Evolutionary conservation across 257 asterid genomes (phyloP), one percentile per base, ranked within the genome.

Genomic region (Phtheirospermum japonicum): DNA sequence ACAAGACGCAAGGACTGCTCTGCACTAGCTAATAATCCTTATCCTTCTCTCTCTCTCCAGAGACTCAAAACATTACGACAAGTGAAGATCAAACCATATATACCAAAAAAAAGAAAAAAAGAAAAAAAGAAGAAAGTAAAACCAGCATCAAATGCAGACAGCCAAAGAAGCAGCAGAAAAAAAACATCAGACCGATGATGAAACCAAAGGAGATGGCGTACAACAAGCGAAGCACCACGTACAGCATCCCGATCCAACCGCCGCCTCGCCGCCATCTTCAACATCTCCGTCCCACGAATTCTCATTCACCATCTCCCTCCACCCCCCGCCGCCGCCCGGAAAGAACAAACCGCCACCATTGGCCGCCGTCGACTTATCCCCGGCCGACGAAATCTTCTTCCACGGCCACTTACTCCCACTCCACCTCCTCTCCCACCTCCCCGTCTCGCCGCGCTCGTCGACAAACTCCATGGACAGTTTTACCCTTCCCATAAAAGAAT

Each of bases 341-440:
- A 73, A 67, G 40, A 53, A 6, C 60, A 51, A 23, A 64, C 49
- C 57, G 57, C 59, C 85, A 42, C 50, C 91, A 4, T 63, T 60
- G 20, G 85, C 92, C 30, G 92, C 92, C 55, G 42, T 80, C 11
- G 95, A 87, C 74, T 79, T 84, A 67, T 72, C 96, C 48, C 96
- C 96, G 20, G 96, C 96, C 0, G 96, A 80, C 60, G 95, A 88
- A 0, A 88, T 88, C 42, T 88, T 88, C 79, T 88, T 76, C 73
- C 89, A 78, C 56, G 96, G 96, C 54, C 96, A 85, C 71, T 62
- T 88, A 26, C 89, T 85, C 0, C 95, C 96, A 40, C 92, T 88
- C 70, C 95, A 85, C 67, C 82, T 76, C 68, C 75, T 81, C 19
- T 73, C 91, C 45, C 82, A 82, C 61, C 83, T 75, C 2, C 90